A percentile compares a stretch with the other conserved stretches of the same genome.
These are phyloP conservation scores for Claviceps quebecensis DNA, from an alignment of 2,329 filamentous ascomycete species.

Conservation along the genomic window DNA sequence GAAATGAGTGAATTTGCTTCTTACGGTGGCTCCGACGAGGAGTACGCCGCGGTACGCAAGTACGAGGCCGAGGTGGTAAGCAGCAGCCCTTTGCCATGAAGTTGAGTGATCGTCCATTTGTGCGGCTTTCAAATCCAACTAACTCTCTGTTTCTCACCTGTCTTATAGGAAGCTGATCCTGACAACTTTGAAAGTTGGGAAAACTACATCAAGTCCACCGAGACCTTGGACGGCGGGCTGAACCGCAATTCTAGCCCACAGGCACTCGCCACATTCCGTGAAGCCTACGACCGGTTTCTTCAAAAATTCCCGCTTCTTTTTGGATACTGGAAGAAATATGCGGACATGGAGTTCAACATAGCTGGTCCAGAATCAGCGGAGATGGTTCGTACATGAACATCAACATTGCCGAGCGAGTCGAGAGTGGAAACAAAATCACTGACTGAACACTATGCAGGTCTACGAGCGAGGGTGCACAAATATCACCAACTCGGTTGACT, in stretches of 20 bases:
- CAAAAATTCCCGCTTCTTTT: conserved; percentile 91
- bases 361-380: conserved; percentile 93
- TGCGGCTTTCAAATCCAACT: background rate
- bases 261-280: conserved; percentile 73
- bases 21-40: conserved; percentile 63
- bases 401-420: background rate
- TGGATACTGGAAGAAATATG: conserved; percentile 99
- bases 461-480: conserved; percentile 92
- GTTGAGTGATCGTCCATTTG: background rate
- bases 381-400: conserved; percentile 50
- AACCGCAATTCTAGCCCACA: conserved; percentile 95
- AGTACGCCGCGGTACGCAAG: conserved; percentile 69
- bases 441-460: conserved; percentile 38
- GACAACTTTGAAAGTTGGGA: conserved; percentile 96
- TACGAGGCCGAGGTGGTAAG: conserved; percentile 62
- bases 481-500: conserved; percentile 83
- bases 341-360: conserved; percentile 92
- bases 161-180: conserved; percentile 46
- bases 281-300: conserved; percentile 84
- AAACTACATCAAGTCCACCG: conserved; percentile 70
- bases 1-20: conserved; percentile 57
- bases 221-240: conserved; percentile 78
- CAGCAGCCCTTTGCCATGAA: background rate
- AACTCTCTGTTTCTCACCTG: conserved; percentile 2
- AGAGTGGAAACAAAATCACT: background rate